Conservation (phyloP, 129 eudicot species). For the Solidago caesia region DNA sequence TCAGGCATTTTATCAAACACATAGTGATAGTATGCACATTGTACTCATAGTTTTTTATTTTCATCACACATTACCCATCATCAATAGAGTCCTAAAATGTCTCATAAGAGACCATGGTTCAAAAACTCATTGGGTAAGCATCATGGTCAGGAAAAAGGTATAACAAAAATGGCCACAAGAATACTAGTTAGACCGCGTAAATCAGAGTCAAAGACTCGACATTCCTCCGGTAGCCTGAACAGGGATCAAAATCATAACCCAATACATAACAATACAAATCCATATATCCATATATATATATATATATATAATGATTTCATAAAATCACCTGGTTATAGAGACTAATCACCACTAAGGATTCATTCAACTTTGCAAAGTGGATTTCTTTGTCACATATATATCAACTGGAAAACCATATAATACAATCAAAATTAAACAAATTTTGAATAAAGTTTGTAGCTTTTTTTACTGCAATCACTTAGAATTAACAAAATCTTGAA, state of each 20-base stretch:
- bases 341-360: conserved; percentile 14
- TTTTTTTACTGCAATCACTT: conserved; percentile 7
- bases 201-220: no score
- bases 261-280: not conserved
- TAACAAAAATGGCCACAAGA: no score
- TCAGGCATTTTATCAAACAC: conserved; percentile 12
- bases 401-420: conserved; percentile 2
- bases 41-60: not conserved
- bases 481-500: not conserved
- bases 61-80: not conserved
- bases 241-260: not conserved
- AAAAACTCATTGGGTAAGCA: no score
- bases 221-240: no score
- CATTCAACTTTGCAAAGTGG: conserved; percentile 1
- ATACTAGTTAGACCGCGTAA: no score
- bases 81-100: no score
- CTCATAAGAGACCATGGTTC: not conserved
- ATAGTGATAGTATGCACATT: conserved; percentile 14
- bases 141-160: not conserved
- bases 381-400: conserved; percentile 1
- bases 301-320: not conserved
- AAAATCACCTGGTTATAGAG: conserved; percentile 14
- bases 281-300: not conserved
- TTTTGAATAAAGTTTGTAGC: not conserved
- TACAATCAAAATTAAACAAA: not conserved